Base-by-base conservation (phyloP, 345 rosid genomes). In the Acer saccharum region DNA sequence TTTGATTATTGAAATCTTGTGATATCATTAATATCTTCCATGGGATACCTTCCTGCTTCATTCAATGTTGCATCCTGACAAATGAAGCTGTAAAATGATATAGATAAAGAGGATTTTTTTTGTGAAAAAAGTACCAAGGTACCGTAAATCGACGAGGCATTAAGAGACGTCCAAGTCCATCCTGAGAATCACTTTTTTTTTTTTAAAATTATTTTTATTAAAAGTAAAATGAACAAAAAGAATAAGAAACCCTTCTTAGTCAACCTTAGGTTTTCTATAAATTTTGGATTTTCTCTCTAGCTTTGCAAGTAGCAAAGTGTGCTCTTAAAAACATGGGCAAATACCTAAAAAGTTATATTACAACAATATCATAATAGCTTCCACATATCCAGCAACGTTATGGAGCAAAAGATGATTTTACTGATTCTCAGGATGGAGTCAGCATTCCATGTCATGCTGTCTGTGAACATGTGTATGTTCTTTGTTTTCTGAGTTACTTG, bases 371-470 rank as follows among this genome's bases (percentile, higher is more conserved):
- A 46, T 46, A 46, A 46, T 46, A 11, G 11, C 50, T 46, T 46
- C 50, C 50, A 46, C 50, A 43, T 4, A 43, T 43, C 46, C 46
- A 7, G 46, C 46, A 46, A 9, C 2, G 50, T 46, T 46, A 46
- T 46, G 50, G 50, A 46, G 50, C 50, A 46, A 46, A 46, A 46
- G 50, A 10, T 8, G 50, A 10, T 12, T 46, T 46, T 64, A 32
- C 3, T n/a, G 10, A 46, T 10, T 46, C 17, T 72, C 65, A n/a
- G 71, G 66, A 41, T 70, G 72, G 71, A 66, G 27, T 50, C n/a
- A 70, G 71, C 21, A 27, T 44, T 71, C 55, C 18, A 65, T 18
- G 10, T 32, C 21, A 62, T 78, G 68, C 73, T 55, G 50, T 27
- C 29, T 72, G 25, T 17, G n/a, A 10, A 27, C 39, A 39, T 18